Evolutionary conservation across 163 green algal species (phyloP).

Genomic region (Trebouxiophyceae sp.): DNA sequence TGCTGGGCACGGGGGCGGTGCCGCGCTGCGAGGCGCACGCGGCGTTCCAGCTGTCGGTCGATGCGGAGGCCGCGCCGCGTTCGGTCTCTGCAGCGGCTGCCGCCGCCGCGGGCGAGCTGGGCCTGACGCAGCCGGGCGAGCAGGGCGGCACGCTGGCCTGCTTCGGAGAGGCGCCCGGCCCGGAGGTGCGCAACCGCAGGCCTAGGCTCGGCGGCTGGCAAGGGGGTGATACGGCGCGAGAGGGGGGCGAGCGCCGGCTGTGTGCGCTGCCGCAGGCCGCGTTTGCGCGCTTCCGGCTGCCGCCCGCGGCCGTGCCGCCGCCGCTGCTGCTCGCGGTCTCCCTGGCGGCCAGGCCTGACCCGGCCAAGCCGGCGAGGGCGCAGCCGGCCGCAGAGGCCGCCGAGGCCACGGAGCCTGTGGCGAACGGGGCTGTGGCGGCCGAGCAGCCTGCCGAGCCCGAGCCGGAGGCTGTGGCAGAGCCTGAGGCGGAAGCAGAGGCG

Average conservation of each 20-base stretch:
- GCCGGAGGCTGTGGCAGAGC: background rate
- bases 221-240: background rate
- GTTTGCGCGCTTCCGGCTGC: constrained; percentile 26
- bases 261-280: background rate
- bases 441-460: background rate
- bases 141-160: background rate
- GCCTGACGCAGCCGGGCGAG: background rate
- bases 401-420: background rate
- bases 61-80: background rate
- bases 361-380: too few species aligned
- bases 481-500: background rate
- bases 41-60: constrained; percentile 2
- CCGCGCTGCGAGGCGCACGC: constrained; percentile 4
- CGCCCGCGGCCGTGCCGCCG: constrained; percentile 28
- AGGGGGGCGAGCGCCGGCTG: background rate
- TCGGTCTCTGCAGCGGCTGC: constrained; percentile 1
- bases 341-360: too few species aligned
- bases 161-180: background rate
- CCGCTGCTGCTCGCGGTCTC: constrained; percentile 23
- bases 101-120: background rate
- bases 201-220: background rate
- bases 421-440: background rate
- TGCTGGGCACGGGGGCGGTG: constrained; percentile 8
- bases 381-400: background rate
- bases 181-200: background rate